Evolutionary conservation across 2,329 filamentous ascomycete species (phyloP).

Genomic region (Talaromyces sp.): DNA sequence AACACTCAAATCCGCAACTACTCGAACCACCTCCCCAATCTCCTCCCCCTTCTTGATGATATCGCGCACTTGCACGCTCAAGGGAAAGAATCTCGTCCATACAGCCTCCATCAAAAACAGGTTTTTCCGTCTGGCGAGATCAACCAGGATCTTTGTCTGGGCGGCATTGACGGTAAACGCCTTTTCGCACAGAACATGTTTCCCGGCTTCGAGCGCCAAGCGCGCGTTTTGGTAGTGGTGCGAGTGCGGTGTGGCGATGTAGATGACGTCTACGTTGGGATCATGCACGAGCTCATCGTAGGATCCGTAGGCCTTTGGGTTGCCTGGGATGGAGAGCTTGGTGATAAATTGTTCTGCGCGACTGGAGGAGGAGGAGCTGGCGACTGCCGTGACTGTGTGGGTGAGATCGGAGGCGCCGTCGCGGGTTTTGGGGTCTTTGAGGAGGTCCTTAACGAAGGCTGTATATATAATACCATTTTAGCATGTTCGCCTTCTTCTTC

Average conservation of each 20-base stretch:
- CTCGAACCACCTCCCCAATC: slow-evolving; percentile 55
- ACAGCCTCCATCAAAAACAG: slow-evolving; percentile 81
- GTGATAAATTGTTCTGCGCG: slow-evolving; percentile 69
- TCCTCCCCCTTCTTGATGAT: slow-evolving; percentile 52
- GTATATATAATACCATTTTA: slow-evolving; percentile 12
- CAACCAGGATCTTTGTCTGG: slow-evolving; percentile 67
- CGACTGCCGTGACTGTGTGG: slow-evolving; percentile 73
- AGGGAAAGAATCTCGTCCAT: slow-evolving; percentile 83
- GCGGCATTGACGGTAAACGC: slow-evolving; percentile 77
- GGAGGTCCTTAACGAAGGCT: slow-evolving; percentile 71
- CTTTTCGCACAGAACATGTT: slow-evolving; percentile 89
- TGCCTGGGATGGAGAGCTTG: slow-evolving; percentile 61
- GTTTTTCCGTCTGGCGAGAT: slow-evolving; percentile 66
- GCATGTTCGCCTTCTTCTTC: too few species aligned
- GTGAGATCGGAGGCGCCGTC: slow-evolving; percentile 65
- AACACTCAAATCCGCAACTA: slow-evolving; percentile 58
- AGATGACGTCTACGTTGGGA: slow-evolving; percentile 75
- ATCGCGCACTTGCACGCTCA: slow-evolving; percentile 63
- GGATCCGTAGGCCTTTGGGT: slow-evolving; percentile 68
- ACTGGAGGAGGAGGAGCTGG: slow-evolving; percentile 65
- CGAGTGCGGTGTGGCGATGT: slow-evolving; percentile 84
- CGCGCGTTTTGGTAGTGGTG: slow-evolving; percentile 90
- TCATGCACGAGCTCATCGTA: slow-evolving; percentile 78
- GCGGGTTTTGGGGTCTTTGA: slow-evolving; percentile 65
- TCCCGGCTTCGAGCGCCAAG: slow-evolving; percentile 71